A percentile compares a stretch with the other conserved stretches of the same genome.
phyloP scores from a whole-genome alignment of 192 early-diverging fungal genomes.

The Backusella tarrabulga region DNA sequence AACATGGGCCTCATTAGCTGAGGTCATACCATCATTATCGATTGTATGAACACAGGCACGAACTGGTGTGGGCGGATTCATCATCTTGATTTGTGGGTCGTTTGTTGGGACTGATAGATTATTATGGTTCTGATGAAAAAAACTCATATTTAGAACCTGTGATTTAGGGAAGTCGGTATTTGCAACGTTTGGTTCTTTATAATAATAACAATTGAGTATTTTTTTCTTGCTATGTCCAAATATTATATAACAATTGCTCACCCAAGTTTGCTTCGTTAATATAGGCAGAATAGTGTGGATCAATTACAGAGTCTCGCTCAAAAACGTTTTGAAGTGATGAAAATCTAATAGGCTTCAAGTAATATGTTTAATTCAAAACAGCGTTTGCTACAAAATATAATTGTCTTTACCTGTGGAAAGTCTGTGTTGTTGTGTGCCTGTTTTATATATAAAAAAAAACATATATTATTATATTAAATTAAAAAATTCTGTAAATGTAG shows the following conservation, averaged over 20 bases:
- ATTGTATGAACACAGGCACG: conserved; percentile 1
- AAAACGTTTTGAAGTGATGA: background rate
- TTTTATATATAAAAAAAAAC: background rate
- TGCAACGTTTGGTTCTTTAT: background rate
- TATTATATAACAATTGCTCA: background rate
- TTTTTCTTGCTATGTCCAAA: background rate
- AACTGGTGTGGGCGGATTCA: conserved; percentile 15
- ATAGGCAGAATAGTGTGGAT: background rate
- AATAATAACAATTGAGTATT: background rate
- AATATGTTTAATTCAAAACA: background rate
- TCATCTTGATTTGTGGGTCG: conserved; percentile 12
- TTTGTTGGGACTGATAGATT: background rate
- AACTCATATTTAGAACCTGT: background rate
- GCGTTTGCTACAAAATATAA: background rate
- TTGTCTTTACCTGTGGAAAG: background rate
- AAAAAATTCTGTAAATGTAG: background rate
- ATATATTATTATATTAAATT: background rate
- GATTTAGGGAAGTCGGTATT: background rate
- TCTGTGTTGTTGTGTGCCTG: conserved; percentile 1
- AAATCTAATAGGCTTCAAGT: conserved; percentile 11
- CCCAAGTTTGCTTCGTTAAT: conserved; percentile 11
- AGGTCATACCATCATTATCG: background rate
- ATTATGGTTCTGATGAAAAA: conserved; percentile 13
- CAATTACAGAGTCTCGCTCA: conserved; percentile 13
- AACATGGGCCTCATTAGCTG: background rate